Percentiles rank a stretch among this genome's conserved stretches.
phyloP scores from a whole-genome alignment of 169 alveolate species.

The Plasmodium cynomolgi region DNA sequence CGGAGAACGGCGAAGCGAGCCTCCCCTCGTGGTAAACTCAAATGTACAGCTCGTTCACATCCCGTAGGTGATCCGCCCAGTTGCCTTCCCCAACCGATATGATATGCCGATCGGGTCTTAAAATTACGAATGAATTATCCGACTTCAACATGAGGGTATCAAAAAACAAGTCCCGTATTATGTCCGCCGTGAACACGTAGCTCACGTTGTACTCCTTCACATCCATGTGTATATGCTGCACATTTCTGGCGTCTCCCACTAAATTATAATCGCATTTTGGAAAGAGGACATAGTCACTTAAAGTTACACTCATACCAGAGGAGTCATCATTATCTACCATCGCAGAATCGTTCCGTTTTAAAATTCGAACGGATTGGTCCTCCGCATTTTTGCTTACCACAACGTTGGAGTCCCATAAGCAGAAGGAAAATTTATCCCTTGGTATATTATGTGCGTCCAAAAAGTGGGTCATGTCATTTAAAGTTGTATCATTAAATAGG shows the following conservation, averaged over 20 bases:
- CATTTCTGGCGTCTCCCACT: not conserved
- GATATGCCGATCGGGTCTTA: constrained; percentile 73
- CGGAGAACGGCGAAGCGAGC: no score
- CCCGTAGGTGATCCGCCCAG: constrained; percentile 6
- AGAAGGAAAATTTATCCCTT: constrained; percentile 52
- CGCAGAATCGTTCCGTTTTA: not conserved
- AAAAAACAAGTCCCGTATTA: constrained; percentile 64
- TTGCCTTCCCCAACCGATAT: constrained; percentile 43
- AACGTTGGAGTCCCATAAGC: constrained; percentile 66
- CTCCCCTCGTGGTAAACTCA: not conserved
- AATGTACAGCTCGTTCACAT: constrained; percentile 45
- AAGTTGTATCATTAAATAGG: constrained; percentile 30
- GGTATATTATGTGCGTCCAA: constrained; percentile 16
- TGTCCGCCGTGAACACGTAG: constrained; percentile 45
- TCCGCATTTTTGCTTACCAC: constrained; percentile 14
- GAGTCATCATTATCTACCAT: not conserved
- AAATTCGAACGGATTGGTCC: constrained; percentile 1
- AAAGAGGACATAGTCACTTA: constrained; percentile 14
- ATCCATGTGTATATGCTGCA: constrained; percentile 17
- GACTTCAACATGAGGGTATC: constrained; percentile 25
- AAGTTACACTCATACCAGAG: not conserved
- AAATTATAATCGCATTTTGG: not conserved
- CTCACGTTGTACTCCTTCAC: constrained; percentile 8
- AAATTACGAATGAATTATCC: constrained; percentile 37
- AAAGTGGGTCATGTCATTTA: constrained; percentile 12